These are phyloP conservation scores for Globisporangium camurandrum DNA, from an alignment of 352 stramenopile genomes.

Conservation along the genomic window DNA sequence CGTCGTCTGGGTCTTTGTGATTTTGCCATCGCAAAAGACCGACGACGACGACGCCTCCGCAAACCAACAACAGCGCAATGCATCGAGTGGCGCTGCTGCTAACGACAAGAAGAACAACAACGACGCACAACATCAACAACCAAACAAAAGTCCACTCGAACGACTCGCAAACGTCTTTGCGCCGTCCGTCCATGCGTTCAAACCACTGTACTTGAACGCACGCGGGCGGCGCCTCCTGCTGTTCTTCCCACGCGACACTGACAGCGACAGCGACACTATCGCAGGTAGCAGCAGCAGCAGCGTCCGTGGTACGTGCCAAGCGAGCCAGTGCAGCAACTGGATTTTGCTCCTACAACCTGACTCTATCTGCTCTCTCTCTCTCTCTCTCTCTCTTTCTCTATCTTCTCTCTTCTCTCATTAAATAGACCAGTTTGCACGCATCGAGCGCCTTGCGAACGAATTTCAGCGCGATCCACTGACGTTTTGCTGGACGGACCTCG, in stretches of 20 bases:
- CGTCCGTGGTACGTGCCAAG: slow-evolving; percentile 46
- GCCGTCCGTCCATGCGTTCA: slow-evolving; percentile 61
- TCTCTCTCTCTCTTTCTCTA: neutral
- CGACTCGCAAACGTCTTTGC: slow-evolving; percentile 64
- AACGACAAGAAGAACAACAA: too few species aligned
- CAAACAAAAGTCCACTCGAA: slow-evolving; percentile 23
- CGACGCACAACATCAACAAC: neutral
- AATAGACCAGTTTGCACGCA: slow-evolving; percentile 70
- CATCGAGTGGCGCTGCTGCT: neutral
- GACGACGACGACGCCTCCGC: neutral
- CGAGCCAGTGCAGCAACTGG: too few species aligned
- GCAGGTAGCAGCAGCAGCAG: too few species aligned
- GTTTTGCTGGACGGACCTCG: slow-evolving; percentile 71
- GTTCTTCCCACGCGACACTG: slow-evolving; percentile 46
- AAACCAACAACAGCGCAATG: neutral
- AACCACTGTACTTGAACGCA: slow-evolving; percentile 52
- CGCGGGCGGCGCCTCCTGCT: slow-evolving; percentile 48
- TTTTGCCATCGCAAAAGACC: slow-evolving; percentile 22
- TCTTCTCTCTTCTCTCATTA: neutral
- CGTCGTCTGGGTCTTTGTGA: slow-evolving; percentile 35
- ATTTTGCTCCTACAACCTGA: neutral
- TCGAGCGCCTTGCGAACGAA: slow-evolving; percentile 58
- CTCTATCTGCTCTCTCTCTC: neutral
- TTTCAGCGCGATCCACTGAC: slow-evolving; percentile 69
- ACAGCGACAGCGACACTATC: slow-evolving; percentile 26